A percentile compares a stretch with the other conserved stretches of the same genome.
phyloP scores from a whole-genome alignment of 148 eudicot genomes.

The Chenopodium berlandieri region DNA sequence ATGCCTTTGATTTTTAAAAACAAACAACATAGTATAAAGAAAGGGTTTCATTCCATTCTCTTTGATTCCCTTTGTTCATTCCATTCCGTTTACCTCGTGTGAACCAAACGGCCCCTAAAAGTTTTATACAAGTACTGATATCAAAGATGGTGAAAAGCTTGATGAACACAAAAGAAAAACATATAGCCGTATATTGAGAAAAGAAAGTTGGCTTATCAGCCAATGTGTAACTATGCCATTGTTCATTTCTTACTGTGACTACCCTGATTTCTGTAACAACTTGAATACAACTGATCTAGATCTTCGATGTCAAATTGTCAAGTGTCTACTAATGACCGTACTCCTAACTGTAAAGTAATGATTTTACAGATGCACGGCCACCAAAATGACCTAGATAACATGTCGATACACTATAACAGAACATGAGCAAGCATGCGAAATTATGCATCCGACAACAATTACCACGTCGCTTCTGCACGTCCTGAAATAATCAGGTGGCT shows the following conservation, averaged over 20 bases:
- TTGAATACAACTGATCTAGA: not conserved
- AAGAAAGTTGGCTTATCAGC: not conserved
- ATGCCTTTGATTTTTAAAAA: no score
- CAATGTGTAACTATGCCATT: constrained; percentile 1
- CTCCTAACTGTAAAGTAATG: constrained; percentile 8
- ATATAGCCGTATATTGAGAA: not conserved
- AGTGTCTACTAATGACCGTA: not conserved
- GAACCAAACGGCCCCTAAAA: no score
- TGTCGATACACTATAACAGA: not conserved
- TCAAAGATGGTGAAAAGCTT: no score
- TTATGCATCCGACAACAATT: not conserved
- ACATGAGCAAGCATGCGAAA: not conserved
- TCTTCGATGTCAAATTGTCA: not conserved
- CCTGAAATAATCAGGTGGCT: not conserved
- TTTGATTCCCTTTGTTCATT: no score
- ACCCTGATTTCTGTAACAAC: constrained; percentile 1
- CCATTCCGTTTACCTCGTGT: no score
- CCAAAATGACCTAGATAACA: not conserved
- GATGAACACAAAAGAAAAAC: not conserved
- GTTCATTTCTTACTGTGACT: not conserved
- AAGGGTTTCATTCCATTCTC: no score
- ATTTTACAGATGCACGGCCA: constrained; percentile 16
- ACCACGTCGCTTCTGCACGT: not conserved
- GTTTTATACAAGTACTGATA: no score
- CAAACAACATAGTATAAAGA: no score